Conservation (phyloP, 768 basidiomycete species). For the Lentinula sp. region DNA sequence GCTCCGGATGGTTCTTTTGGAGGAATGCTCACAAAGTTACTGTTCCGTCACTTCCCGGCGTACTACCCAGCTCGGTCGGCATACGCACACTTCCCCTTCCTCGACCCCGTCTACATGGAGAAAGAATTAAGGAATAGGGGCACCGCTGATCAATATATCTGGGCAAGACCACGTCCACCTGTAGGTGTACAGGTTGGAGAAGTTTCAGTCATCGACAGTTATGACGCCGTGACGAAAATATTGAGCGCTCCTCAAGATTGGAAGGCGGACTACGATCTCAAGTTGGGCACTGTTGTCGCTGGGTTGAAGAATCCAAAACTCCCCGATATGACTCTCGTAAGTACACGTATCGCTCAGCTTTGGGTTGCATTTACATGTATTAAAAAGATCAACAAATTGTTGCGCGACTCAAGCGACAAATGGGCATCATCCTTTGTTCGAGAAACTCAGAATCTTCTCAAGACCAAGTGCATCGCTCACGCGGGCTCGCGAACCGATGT, state of each 20-base stretch:
- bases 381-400: neutral
- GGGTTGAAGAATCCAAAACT: neutral
- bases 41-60: constrained; percentile 66
- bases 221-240: constrained; percentile 27
- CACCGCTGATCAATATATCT: constrained; percentile 44
- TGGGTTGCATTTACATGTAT: neutral
- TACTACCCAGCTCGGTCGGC: constrained; percentile 59
- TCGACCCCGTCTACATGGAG: constrained; percentile 45
- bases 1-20: constrained; percentile 64
- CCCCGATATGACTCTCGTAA: neutral
- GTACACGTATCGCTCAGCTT: neutral
- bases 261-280: constrained; percentile 21
- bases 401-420: neutral
- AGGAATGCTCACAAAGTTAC: constrained; percentile 66
- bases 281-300: neutral
- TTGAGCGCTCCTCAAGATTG: constrained; percentile 19
- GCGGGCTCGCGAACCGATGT: constrained; percentile 14
- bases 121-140: constrained; percentile 18
- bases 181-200: neutral
- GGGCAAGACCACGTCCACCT: constrained; percentile 41
- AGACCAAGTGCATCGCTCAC: constrained; percentile 16
- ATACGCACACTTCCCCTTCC: constrained; percentile 80
- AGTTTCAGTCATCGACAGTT: constrained; percentile 18
- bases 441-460: neutral
- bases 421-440: neutral